Conservation (phyloP, 2,329 filamentous ascomycete genomes). For the Aspergillus fumigatiaffinis region DNA sequence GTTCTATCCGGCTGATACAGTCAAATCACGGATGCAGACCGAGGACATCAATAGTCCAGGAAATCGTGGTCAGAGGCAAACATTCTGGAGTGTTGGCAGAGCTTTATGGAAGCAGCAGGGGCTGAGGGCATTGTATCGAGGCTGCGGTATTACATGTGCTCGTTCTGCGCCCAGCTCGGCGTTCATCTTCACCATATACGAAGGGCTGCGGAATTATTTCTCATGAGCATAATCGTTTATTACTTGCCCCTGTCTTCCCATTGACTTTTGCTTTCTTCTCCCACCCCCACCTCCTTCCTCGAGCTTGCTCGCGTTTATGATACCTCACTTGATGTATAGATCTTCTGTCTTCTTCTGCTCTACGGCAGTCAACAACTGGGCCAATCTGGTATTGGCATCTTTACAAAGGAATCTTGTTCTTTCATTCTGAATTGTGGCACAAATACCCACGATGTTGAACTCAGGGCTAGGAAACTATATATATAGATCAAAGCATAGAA, state of each 20-base stretch:
- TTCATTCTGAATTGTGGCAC: neutral
- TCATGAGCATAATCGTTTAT: constrained; percentile 22
- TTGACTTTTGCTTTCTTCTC: neutral
- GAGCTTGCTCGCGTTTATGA: constrained; percentile 9
- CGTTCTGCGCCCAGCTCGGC: constrained; percentile 93
- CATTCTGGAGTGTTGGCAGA: constrained; percentile 68
- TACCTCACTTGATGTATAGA: constrained; percentile 12
- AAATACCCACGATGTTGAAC: neutral
- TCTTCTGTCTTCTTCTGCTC: constrained; percentile 8
- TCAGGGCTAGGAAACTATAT: neutral
- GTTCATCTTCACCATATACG: constrained; percentile 95
- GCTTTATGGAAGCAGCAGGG: constrained; percentile 80
- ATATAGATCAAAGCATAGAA: neutral
- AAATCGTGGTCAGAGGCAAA: constrained; percentile 51
- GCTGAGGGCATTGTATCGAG: constrained; percentile 80
- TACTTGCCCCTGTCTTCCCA: neutral
- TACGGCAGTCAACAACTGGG: constrained; percentile 1
- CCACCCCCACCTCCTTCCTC: neutral
- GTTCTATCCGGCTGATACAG: constrained; percentile 95
- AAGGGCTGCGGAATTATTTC: constrained; percentile 72
- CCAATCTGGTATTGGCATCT: constrained; percentile 15
- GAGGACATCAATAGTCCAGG: constrained; percentile 53
- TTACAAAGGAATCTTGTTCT: neutral
- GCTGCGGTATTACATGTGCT: constrained; percentile 87
- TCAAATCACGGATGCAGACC: constrained; percentile 97